Percentiles rank a stretch among this genome's conserved stretches.
phyloP scores from a whole-genome alignment of 306 rosid genomes.

The Acacia confusa region DNA sequence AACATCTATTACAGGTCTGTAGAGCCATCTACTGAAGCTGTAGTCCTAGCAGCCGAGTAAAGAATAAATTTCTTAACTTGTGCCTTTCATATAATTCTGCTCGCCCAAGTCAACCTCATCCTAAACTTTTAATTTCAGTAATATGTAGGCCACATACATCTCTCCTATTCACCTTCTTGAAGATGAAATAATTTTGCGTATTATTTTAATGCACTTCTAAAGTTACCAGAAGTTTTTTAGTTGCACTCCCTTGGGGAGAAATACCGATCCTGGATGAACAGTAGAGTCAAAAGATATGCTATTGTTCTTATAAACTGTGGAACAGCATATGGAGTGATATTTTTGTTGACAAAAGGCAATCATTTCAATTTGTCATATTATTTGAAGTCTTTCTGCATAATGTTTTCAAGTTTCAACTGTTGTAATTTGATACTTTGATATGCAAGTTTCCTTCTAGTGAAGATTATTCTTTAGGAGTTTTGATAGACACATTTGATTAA shows the following conservation, averaged over 20 bases:
- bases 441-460: background rate
- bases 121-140: background rate
- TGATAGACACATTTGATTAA: background rate
- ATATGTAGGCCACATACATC: background rate
- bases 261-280: background rate
- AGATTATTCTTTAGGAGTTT: background rate
- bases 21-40: slow-evolving; percentile 28
- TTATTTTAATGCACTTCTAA: background rate
- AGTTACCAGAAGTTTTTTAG: background rate
- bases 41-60: slow-evolving; percentile 17
- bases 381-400: background rate
- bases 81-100: background rate
- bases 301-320: background rate
- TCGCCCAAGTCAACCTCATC: background rate
- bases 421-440: background rate
- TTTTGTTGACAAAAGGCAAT: background rate
- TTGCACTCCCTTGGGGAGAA: background rate
- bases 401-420: background rate
- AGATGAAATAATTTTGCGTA: background rate
- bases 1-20: slow-evolving; percentile 8
- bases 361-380: background rate
- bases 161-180: background rate
- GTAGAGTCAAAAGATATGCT: background rate
- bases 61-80: background rate
- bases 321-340: background rate